phyloP scores from a whole-genome alignment of 305 asterid genomes.

The Salvia sclarea region DNA sequence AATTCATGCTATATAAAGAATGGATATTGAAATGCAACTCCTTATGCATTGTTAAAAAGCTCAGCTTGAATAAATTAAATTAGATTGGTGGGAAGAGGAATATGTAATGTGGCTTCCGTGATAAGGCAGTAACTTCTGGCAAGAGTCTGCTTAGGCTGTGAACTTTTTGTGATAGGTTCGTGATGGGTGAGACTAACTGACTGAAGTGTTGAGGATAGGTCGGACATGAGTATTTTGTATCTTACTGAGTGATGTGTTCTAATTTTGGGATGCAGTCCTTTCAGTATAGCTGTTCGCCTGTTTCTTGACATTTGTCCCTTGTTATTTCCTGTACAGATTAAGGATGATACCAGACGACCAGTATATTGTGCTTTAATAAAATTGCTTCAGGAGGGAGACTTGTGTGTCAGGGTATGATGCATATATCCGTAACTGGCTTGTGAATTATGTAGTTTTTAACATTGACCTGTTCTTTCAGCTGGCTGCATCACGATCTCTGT shows the following conservation, averaged over 20 bases:
- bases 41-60: neutral
- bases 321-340: slow-evolving; percentile 57
- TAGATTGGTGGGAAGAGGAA: slow-evolving; percentile 10
- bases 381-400: slow-evolving; percentile 86
- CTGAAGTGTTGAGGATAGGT: neutral
- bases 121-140: neutral
- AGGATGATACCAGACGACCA: slow-evolving; percentile 81
- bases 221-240: slow-evolving; percentile 1
- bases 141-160: neutral
- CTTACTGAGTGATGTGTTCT: slow-evolving; percentile 20
- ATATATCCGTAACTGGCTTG: slow-evolving; percentile 23
- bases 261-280: slow-evolving; percentile 9
- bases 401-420: slow-evolving; percentile 84
- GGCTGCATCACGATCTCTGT: slow-evolving; percentile 90
- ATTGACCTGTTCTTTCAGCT: slow-evolving; percentile 50
- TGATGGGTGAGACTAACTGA: slow-evolving; percentile 9
- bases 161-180: neutral
- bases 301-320: slow-evolving; percentile 25
- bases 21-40: neutral
- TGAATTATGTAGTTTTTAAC: slow-evolving; percentile 17
- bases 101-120: slow-evolving; percentile 11
- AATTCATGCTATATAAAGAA: neutral
- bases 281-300: slow-evolving; percentile 18
- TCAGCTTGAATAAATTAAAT: neutral
- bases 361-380: slow-evolving; percentile 90